Base-by-base conservation (phyloP, 2,329 filamentous ascomycete species). In the Plectosphaerella cucumerina region DNA sequence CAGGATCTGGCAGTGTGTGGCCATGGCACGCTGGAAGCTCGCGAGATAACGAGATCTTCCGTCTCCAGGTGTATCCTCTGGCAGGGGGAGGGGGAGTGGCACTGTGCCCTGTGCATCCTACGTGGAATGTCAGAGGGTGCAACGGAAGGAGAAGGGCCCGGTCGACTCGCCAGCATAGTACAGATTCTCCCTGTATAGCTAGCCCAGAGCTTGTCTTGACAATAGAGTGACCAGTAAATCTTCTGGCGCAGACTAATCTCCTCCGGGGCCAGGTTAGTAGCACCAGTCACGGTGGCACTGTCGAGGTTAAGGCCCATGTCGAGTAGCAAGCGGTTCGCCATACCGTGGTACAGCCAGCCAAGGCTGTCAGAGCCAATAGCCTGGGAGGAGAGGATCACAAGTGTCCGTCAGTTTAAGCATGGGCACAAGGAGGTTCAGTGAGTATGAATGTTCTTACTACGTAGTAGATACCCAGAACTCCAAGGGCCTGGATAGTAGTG, bases 221-320 rank as follows among this genome's bases (percentile, higher is more conserved):
- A 68, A 35, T 69, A 69, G 3, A 68, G 49, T 1, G 65, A 53
- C 67, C 66, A 69, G 43, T 70, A 69, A 2, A 69, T 66, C 47
- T 67, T 66, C 18, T 64, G 58, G 5, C 67, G 50, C 3, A 69
- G 49, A 17, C 67, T 60, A 17, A 62, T 59, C 45, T 70, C 67
- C n/a, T 62, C 57, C 0, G 35, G 21, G 0, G 61, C 49, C 22
- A 68, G 56, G 14, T 43, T 26, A 33, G 37, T 49, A 6, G 62
- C 56, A n/a, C 60, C 60, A 6, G 56, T 55, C 6, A 68, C 50
- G 14, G 58, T 58, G 1, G 59, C 56, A 2, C 62, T 57, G 26
- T 70, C 67, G 11, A 69, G 53, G 23, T 71, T 69, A 0, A 70
- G 53, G 1, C 68, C 68, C 66, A 70, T 67, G 26, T 71, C 68